Base-by-base conservation (phyloP, 257 asterid genomes). In the Nicotiana sylvestris region DNA sequence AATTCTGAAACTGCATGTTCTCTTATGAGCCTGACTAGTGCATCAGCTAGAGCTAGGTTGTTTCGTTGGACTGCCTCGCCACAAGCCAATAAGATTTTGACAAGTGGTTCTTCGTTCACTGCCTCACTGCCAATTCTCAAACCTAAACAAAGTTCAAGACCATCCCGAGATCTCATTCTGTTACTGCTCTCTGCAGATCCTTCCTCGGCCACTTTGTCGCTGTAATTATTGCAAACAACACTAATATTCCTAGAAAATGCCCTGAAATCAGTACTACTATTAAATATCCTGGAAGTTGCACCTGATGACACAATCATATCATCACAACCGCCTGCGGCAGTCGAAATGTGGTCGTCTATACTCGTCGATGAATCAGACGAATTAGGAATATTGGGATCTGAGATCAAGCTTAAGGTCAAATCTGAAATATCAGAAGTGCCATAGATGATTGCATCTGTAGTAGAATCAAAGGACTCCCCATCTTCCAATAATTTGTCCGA, bases 51-150 rank as follows among this genome's bases (percentile, higher is more conserved):
- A 13, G 2, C 11, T 51, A 11, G 57, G 16, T 51, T 51, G 1
- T 87, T 89, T 43, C 85, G 90, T 43, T 90, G 93, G 6, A 91
- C 86, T 10, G 97, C 97, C 83, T 90, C 92, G 5, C 91, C 96
- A 69, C 96, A 92, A 66, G 96, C 94, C 93, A 90, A 83, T 29
- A 92, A 51, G 55, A 96, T 91, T 82, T 91, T 94, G 5, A 93
- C 97, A 1, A 93, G 90, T 37, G 90, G 79, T 30, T 94, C 97
- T 74, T 94, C 97, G 1, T 93, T 90, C 60, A 90, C 97, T 83
- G 25, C 9, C 62, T 17, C 25, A 56, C 9, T 39, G 46, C 21
- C 62, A 4, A 56, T 16, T 17, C 4, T 16, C 21, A 5, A 6
- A 16, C 2, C 3, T 56, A 56, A 15, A 56, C 62, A 4, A 56